Evolutionary conservation across 192 early-diverging fungal species (phyloP).

Genomic region (Rhizoclosmatium globosum): DNA sequence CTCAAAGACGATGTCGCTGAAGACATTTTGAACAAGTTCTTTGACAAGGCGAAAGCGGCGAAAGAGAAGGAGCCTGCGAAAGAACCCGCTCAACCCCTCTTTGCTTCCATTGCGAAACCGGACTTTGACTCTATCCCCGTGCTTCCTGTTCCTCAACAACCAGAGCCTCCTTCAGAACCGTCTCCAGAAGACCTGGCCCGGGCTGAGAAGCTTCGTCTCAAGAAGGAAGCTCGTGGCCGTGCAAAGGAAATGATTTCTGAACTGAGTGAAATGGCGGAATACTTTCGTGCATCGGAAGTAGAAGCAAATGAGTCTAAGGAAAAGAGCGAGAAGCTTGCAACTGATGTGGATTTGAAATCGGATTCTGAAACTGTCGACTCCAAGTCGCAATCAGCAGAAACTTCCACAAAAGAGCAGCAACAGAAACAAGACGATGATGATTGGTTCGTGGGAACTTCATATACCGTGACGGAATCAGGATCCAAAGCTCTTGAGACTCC

Average conservation of each 20-base stretch:
- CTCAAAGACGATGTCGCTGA: constrained; percentile 1
- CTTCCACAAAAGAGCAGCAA: background rate
- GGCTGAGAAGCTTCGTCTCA: background rate
- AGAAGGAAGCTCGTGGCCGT: background rate
- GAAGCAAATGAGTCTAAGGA: no score
- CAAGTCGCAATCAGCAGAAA: no score
- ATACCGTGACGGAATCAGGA: background rate
- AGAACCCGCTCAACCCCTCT: background rate
- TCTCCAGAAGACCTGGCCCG: background rate
- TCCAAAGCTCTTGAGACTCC: background rate
- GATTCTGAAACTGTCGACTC: no score
- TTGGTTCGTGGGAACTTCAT: constrained; percentile 46
- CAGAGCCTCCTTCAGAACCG: background rate
- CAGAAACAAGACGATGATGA: constrained; percentile 28
- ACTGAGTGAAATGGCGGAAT: constrained; percentile 13
- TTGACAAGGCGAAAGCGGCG: background rate
- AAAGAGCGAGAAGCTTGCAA: no score
- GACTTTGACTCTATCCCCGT: background rate
- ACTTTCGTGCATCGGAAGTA: background rate
- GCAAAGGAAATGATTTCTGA: constrained; percentile 10
- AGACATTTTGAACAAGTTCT: background rate
- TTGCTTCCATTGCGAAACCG: no score
- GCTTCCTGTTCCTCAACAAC: background rate
- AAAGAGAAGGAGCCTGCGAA: background rate
- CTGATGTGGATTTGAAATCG: no score